Evolutionary conservation across 768 basidiomycete species (phyloP).

Genomic region (Mycena albidolilacea): DNA sequence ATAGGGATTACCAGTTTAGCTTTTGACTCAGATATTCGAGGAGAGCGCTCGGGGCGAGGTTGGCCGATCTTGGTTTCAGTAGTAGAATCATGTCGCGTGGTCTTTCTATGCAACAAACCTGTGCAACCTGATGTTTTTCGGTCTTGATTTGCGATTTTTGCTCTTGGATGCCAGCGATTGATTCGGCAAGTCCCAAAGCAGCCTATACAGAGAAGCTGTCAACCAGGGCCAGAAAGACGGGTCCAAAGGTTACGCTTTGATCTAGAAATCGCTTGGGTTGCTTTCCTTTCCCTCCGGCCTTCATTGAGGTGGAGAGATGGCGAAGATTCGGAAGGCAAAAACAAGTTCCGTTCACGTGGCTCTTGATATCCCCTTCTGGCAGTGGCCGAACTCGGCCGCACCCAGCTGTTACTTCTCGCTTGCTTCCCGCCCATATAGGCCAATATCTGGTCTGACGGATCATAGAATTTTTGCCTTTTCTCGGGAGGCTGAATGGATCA

Average conservation of each 20-base stretch:
- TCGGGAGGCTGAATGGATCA: slow-evolving; percentile 33
- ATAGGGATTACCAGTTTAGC: slow-evolving; percentile 54
- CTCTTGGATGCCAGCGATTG: slow-evolving; percentile 63
- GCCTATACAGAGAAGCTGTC: slow-evolving; percentile 53
- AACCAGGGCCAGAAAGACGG: not conserved
- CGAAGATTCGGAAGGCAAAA: slow-evolving; percentile 8
- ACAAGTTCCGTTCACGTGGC: slow-evolving; percentile 8
- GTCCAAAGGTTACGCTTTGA: slow-evolving; percentile 45
- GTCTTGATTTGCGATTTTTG: slow-evolving; percentile 57
- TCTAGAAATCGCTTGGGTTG: slow-evolving; percentile 55
- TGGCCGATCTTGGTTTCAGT: slow-evolving; percentile 40
- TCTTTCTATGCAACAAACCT: slow-evolving; percentile 48
- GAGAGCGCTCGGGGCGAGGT: slow-evolving; percentile 46
- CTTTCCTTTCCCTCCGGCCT: slow-evolving; percentile 45
- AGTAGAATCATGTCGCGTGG: slow-evolving; percentile 36
- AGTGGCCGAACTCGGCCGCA: not conserved
- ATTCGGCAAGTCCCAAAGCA: slow-evolving; percentile 61
- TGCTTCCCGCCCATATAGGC: slow-evolving; percentile 2
- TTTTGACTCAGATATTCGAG: slow-evolving; percentile 49
- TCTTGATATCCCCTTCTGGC: slow-evolving; percentile 13
- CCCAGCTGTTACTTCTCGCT: slow-evolving; percentile 5
- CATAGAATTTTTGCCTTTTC: slow-evolving; percentile 22
- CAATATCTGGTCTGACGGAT: slow-evolving; percentile 18
- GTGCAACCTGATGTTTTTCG: slow-evolving; percentile 56
- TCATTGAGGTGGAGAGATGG: slow-evolving; percentile 1